Percentiles rank a stretch among this genome's conserved stretches.
These are phyloP conservation scores for Emergomyces africanus DNA, from an alignment of 2,329 filamentous ascomycete species.

Conservation along the genomic window DNA sequence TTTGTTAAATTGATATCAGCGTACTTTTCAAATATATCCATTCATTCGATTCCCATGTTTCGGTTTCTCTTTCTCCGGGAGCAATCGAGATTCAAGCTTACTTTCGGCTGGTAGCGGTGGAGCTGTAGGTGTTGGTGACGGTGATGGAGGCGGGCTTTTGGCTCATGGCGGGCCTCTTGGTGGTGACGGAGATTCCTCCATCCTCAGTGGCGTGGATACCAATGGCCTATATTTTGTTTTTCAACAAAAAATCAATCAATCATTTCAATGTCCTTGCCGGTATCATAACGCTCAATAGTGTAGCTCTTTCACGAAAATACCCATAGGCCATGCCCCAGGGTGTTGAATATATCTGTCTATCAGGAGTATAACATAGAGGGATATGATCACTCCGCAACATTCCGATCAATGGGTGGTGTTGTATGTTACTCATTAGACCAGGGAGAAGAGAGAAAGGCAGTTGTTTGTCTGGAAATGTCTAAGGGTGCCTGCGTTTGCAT, in stretches of 20 bases:
- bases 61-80: neutral
- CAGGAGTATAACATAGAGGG: neutral
- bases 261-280: neutral
- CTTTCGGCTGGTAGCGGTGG: conserved; percentile 67
- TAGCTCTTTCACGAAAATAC: neutral
- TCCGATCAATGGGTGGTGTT: neutral
- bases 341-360: neutral
- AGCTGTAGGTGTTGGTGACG: conserved; percentile 55
- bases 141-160: conserved; percentile 60
- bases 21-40: conserved; percentile 8
- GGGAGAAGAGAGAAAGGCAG: too few species aligned
- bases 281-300: neutral
- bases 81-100: conserved; percentile 36
- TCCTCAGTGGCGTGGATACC: conserved; percentile 64
- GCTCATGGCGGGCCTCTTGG: conserved; percentile 64
- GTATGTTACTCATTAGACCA: too few species aligned
- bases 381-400: neutral
- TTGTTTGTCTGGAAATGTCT: too few species aligned
- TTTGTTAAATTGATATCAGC: neutral
- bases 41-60: conserved; percentile 5
- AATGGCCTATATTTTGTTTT: conserved; percentile 51
- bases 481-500: too few species aligned
- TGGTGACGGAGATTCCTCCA: conserved; percentile 65
- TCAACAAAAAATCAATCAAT: neutral
- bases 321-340: neutral